Evolutionary conservation across 345 rosid genomes (phyloP).

Genomic region (Camelina hispida): DNA sequence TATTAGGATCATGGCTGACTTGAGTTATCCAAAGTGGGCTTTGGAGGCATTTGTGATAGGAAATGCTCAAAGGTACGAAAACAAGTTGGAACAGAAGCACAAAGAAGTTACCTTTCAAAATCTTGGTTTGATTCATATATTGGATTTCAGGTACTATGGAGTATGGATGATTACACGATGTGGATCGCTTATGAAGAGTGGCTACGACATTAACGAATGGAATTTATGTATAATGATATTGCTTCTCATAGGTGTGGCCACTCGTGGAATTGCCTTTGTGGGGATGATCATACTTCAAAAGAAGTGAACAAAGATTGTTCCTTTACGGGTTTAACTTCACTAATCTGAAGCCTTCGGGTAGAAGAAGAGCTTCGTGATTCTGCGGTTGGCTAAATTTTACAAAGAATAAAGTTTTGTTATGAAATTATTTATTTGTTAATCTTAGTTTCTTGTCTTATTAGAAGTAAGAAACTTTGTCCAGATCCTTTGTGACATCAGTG

Average conservation of each 20-base stretch:
- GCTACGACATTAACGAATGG: conserved; percentile 69
- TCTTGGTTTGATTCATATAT: conserved; percentile 22
- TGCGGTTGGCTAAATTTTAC: conserved; percentile 2
- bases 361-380: neutral
- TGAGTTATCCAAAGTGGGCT: conserved; percentile 95
- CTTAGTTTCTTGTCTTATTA: conserved; percentile 13
- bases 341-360: neutral
- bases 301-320: conserved; percentile 50
- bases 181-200: conserved; percentile 58
- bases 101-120: neutral
- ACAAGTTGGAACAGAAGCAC: conserved; percentile 16
- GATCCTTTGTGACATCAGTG: conserved; percentile 12
- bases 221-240: conserved; percentile 62
- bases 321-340: neutral
- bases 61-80: conserved; percentile 71
- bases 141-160: conserved; percentile 67
- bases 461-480: conserved; percentile 18
- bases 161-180: conserved; percentile 94
- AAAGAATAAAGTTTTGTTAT: conserved; percentile 9
- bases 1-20: conserved; percentile 51
- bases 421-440: conserved; percentile 30
- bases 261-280: conserved; percentile 61
- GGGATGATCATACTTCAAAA: conserved; percentile 72
- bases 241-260: conserved; percentile 52
- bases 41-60: conserved; percentile 81